A percentile compares a stretch with the other conserved stretches of the same genome.
phyloP scores from a whole-genome alignment of 345 rosid species.

The Hypericum perforatum region DNA sequence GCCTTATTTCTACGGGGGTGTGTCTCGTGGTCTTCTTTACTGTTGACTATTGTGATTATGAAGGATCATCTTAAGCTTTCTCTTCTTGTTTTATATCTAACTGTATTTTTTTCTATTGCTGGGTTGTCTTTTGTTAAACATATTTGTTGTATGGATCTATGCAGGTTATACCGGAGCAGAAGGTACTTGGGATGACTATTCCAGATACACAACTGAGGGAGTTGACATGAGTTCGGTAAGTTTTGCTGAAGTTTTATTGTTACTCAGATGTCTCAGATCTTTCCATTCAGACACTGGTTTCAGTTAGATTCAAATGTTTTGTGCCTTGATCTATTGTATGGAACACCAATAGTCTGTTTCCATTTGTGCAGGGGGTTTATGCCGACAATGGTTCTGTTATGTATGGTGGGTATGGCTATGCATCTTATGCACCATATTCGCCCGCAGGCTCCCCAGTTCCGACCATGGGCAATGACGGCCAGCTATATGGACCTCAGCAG shows the following conservation, averaged over 20 bases:
- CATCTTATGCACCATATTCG: constrained; percentile 70
- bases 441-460: constrained; percentile 79
- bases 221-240: constrained; percentile 62
- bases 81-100: too few species aligned
- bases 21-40: neutral
- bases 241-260: neutral
- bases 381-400: constrained; percentile 72
- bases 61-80: too few species aligned
- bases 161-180: constrained; percentile 48
- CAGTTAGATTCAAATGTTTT: neutral
- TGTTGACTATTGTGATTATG: too few species aligned
- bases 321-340: neutral
- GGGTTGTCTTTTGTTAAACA: too few species aligned
- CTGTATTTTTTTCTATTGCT: too few species aligned
- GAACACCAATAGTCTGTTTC: neutral
- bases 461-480: constrained; percentile 67
- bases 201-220: constrained; percentile 53
- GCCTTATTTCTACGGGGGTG: constrained; percentile 46
- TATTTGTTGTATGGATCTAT: too few species aligned
- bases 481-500: constrained; percentile 74
- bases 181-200: constrained; percentile 63
- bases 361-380: constrained; percentile 47
- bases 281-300: neutral
- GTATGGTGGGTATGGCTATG: constrained; percentile 64
- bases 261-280: neutral